These are phyloP conservation scores for Beta lomatogona DNA, from an alignment of 179 eudicot species.

Conservation along the genomic window DNA sequence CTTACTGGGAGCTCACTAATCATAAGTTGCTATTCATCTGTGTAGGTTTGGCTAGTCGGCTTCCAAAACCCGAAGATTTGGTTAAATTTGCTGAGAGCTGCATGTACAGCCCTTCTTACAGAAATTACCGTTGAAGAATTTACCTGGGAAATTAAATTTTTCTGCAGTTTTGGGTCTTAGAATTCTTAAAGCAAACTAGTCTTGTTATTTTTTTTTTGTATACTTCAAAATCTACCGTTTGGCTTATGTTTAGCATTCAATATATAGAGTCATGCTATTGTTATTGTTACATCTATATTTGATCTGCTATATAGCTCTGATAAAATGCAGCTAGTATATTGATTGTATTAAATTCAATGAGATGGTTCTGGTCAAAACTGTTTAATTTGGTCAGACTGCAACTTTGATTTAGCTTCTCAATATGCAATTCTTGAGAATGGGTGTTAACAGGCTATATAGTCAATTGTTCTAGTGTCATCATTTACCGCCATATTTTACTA, in stretches of 20 bases:
- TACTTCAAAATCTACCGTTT: conserved; percentile 7
- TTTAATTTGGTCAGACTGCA: neutral
- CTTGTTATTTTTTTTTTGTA: neutral
- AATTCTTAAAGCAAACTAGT: neutral
- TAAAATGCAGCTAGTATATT: neutral
- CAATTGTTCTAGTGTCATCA: no score
- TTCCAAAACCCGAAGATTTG: conserved; percentile 73
- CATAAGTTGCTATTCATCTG: neutral
- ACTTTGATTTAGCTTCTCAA: neutral
- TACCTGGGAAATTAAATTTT: neutral
- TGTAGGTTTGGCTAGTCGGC: conserved; percentile 77
- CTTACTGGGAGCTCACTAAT: neutral
- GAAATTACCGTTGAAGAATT: conserved; percentile 50
- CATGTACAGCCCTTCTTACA: conserved; percentile 85
- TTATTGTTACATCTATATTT: neutral
- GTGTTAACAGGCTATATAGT: neutral
- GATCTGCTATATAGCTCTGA: neutral
- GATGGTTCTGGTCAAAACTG: neutral
- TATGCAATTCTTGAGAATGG: neutral
- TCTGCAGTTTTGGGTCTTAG: conserved; percentile 21
- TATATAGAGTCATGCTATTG: neutral
- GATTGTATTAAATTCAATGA: neutral
- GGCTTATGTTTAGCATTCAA: neutral
- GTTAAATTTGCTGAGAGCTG: conserved; percentile 78
- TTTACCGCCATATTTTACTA: no score